Conservation (phyloP, 225 moss, liverwort and hornwort species). For the Polytrichum commune region DNA sequence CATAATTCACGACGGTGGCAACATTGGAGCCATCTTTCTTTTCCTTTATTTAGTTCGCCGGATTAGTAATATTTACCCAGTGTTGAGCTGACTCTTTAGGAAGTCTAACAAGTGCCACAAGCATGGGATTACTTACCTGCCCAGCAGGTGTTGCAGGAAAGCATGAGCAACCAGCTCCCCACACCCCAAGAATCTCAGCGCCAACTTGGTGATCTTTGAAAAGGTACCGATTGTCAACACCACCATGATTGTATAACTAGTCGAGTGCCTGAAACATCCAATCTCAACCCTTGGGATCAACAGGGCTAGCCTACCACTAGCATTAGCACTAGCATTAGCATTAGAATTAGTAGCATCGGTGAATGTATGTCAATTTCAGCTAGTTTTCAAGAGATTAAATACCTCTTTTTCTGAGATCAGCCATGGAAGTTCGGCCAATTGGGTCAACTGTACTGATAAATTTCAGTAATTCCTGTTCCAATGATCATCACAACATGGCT, state of each 20-base stretch:
- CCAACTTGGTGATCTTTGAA: not conserved
- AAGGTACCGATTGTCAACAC: not conserved
- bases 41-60: too few species aligned
- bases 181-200: not conserved
- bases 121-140: conserved; percentile 50
- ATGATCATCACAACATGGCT: too few species aligned
- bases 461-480: too few species aligned
- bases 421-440: too few species aligned
- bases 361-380: too few species aligned
- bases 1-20: not conserved
- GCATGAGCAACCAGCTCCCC: conserved; percentile 50
- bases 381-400: too few species aligned
- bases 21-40: too few species aligned
- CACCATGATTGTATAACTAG: not conserved
- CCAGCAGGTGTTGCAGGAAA: conserved; percentile 19
- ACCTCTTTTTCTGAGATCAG: too few species aligned
- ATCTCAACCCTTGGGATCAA: not conserved
- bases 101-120: conserved; percentile 40
- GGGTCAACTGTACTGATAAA: too few species aligned
- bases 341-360: too few species aligned
- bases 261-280: not conserved
- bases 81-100: not conserved
- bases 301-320: not conserved
- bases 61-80: not conserved
- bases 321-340: too few species aligned